A percentile compares a stretch with the other conserved stretches of the same genome.
Evolutionary conservation across 2,329 filamentous ascomycete species (phyloP).

Genomic region (Fusarium graminum): DNA sequence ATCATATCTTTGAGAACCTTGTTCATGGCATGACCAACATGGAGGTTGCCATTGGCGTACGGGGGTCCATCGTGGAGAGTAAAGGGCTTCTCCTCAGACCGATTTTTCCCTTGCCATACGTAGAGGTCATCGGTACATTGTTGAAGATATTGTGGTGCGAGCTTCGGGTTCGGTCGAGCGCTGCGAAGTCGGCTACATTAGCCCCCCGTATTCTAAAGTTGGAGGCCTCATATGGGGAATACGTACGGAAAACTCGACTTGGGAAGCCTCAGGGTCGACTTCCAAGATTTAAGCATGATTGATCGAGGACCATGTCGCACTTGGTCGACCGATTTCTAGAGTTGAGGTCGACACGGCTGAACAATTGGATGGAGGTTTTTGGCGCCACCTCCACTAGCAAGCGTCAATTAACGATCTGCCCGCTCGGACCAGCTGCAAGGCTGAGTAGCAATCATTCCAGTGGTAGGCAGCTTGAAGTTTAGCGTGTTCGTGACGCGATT

Average conservation of each 20-base stretch:
- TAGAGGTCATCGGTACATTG: slow-evolving; percentile 91
- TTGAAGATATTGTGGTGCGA: slow-evolving; percentile 72
- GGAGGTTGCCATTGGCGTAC: slow-evolving; percentile 92
- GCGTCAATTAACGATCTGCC: slow-evolving; percentile 30
- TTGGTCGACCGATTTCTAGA: slow-evolving; percentile 15
- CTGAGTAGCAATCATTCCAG: slow-evolving; percentile 33
- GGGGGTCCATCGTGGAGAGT: slow-evolving; percentile 95
- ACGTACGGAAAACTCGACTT: slow-evolving; percentile 79
- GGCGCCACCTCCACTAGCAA: slow-evolving; percentile 23
- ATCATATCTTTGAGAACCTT: slow-evolving; percentile 98
- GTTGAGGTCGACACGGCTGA: slow-evolving; percentile 34
- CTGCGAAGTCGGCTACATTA: slow-evolving; percentile 53
- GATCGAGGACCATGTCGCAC: slow-evolving; percentile 48
- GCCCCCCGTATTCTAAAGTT: slow-evolving; percentile 12
- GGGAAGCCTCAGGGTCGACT: slow-evolving; percentile 80
- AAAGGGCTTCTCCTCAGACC: slow-evolving; percentile 73
- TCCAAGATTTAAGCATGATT: slow-evolving; percentile 72
- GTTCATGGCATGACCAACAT: slow-evolving; percentile 95
- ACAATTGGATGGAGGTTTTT: slow-evolving; percentile 43
- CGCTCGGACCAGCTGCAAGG: slow-evolving; percentile 45
- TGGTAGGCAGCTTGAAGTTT: slow-evolving; percentile 20
- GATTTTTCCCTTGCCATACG: slow-evolving; percentile 78
- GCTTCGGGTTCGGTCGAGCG: slow-evolving; percentile 64
- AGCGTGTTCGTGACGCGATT: slow-evolving; percentile 33
- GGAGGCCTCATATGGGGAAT: not conserved